Evolutionary conservation across 495 filamentous ascomycete species (phyloP), one percentile per base, ranked within the genome.

Genomic region (Collariella sp.): DNA sequence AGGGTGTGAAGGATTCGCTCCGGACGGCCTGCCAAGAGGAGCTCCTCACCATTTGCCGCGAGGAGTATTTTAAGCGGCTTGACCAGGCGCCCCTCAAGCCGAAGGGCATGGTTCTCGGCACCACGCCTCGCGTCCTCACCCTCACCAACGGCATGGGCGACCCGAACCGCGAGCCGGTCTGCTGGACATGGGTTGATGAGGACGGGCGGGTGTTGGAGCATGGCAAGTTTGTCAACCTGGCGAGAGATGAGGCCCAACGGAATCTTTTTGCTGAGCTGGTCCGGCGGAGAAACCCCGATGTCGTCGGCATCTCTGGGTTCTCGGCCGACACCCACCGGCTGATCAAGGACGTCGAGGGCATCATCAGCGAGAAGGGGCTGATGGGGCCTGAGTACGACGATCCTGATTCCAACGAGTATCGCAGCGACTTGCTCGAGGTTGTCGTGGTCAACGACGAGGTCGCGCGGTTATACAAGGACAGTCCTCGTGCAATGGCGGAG

Each of bases 31-130:
- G 93, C 63, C 93, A 98, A 65, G 89, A 95, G 55, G 80, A 87
- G 55, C 79, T 98, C 43, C 82, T 88, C 31, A 85, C 83, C 52
- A 77, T 81, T 22, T 94, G 89, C 62, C 86, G 91, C 12, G 86
- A 91, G 51, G 83, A 86, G 45, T 98, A 88, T 67, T 84, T 82
- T 19, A 86, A 86, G 71, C 84, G 85, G 61, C 81, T 98, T 31
- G 94, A 98, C 65, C 93, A 98, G 69, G 89, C 93, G 12, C 91
- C 93, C 2, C 90, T 91, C 70, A 95, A 96, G 62, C 91, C 94
- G 15, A 88, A 89, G 67, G 91, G 89, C n/a, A 87, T 95, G 83
- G 76, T 86, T 11, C 73, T 94, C 36, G 93, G 93, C 15, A 95
- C 91, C 15, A 80, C 83, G 6, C 90, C 93, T 22, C 85, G 91